Evolutionary conservation across 2,329 filamentous ascomycete genomes (phyloP).

Genomic region (Cladobotryum mycophilum): DNA sequence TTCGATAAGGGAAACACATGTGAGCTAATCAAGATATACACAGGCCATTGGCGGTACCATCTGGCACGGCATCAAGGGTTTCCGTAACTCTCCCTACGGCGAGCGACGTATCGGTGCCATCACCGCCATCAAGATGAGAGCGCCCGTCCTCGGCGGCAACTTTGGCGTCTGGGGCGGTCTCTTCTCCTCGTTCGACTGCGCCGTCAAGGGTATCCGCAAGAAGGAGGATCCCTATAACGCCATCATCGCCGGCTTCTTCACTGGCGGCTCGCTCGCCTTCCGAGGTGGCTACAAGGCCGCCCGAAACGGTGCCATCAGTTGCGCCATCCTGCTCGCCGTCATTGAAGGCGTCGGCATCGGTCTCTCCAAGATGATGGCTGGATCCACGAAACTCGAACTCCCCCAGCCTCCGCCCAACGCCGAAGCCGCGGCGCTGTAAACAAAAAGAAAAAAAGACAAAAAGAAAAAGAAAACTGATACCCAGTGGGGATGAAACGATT

Average conservation of each 20-base stretch:
- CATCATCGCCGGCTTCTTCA: slow-evolving; percentile 96
- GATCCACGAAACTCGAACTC: slow-evolving; percentile 72
- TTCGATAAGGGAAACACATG: too few relatives aligned
- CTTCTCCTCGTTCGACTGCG: slow-evolving; percentile 94
- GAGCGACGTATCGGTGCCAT: slow-evolving; percentile 93
- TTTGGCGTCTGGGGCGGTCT: slow-evolving; percentile 97
- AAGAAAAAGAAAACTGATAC: background rate
- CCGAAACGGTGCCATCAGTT: slow-evolving; percentile 92
- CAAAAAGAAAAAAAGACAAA: background rate
- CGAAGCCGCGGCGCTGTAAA: slow-evolving; percentile 23
- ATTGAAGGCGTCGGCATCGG: slow-evolving; percentile 97
- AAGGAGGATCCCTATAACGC: slow-evolving; percentile 99
- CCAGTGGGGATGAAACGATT: background rate
- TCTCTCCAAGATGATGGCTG: slow-evolving; percentile 89
- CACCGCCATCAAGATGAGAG: slow-evolving; percentile 95
- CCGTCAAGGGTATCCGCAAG: slow-evolving; percentile 86
- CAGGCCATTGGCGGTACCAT: slow-evolving; percentile 75
- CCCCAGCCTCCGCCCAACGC: slow-evolving; percentile 27
- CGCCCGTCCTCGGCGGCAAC: slow-evolving; percentile 93
- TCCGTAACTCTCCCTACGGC: slow-evolving; percentile 82
- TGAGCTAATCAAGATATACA: too few relatives aligned
- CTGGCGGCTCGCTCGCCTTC: slow-evolving; percentile 83
- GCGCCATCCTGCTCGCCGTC: slow-evolving; percentile 86
- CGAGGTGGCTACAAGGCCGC: slow-evolving; percentile 88
- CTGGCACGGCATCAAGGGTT: slow-evolving; percentile 97